Base-by-base conservation (phyloP, 305 asterid species). In the Fraxinus velutina region DNA sequence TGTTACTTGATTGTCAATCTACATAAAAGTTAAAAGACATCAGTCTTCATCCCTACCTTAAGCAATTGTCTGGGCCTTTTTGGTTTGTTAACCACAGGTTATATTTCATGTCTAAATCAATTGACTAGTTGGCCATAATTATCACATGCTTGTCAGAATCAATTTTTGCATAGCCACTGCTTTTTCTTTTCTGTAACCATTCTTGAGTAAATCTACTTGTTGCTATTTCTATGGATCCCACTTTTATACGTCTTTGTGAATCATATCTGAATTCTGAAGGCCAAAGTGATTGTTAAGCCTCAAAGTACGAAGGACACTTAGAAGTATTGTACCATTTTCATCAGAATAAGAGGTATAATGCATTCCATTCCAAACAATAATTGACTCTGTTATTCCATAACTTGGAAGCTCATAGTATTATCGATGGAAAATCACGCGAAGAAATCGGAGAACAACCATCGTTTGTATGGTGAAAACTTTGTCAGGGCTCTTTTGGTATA, bases 271-370 rank as follows among this genome's bases (percentile, higher is more conserved):
- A 29, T 68, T 71, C 76, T 32, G 27, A n/a, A 71, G 47, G 76
- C 76, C n/a, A 71, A 68, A 68, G 42, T 71, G 75, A 71, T 71
- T 71, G 44, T 33, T 71, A 9, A 32, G 44, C 44, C 12, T 6
- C 50, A 39, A 83, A 74, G 52, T 39, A 55, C 50, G 70, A 52
- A 27, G 44, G n/a, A 66, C 85, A 64, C 77, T 62, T 17, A 52
- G 73, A 85, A 75, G 85, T 71, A 13, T 5, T 64, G 85, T 85
- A 72, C 83, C 71, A 42, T 79, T 34, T 42, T 5, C 88, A 88
- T 84, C 86, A 88, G 86, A 83, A 70, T 82, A 83, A 83, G 86
- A 80, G 84, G 68, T 5, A 22, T n/a, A 3, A 42, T 3, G 62
- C 22, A n/a, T 83, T 84, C 89, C 86, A 37, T 80, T 83, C 83